Conservation (phyloP, 495 filamentous ascomycete genomes). For the Annulohypoxylon bovei region DNA sequence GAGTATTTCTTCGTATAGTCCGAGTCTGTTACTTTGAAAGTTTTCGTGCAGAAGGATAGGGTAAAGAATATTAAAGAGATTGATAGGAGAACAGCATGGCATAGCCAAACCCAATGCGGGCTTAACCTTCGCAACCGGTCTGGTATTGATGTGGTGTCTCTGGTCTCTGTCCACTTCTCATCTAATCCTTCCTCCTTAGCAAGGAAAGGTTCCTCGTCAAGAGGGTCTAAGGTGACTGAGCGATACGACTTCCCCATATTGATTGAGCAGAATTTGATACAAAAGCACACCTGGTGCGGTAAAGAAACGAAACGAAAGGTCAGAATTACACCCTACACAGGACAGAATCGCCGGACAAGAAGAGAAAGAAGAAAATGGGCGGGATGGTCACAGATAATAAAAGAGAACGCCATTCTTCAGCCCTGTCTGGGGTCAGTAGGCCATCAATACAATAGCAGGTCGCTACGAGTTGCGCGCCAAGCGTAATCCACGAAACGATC, state of each 20-base stretch:
- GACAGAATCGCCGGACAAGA: slow-evolving; percentile 12
- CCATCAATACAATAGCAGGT: slow-evolving; percentile 12
- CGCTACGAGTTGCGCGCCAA: slow-evolving; percentile 25
- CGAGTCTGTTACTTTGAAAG: slow-evolving; percentile 42
- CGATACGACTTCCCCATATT: slow-evolving; percentile 48
- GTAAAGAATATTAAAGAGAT: slow-evolving; percentile 55
- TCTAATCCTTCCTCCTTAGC: slow-evolving; percentile 41
- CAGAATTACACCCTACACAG: slow-evolving; percentile 16
- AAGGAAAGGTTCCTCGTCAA: slow-evolving; percentile 53
- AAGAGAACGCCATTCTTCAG: slow-evolving; percentile 9
- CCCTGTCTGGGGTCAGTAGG: slow-evolving; percentile 13
- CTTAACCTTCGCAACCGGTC: slow-evolving; percentile 25
- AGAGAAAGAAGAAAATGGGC: slow-evolving; percentile 12
- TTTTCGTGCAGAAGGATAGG: slow-evolving; percentile 50
- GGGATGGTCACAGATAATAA: slow-evolving; percentile 9
- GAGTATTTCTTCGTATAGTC: slow-evolving; percentile 42
- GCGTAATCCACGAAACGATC: slow-evolving; percentile 27
- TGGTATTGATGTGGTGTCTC: slow-evolving; percentile 14
- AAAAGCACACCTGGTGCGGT: slow-evolving; percentile 55
- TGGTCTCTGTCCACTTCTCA: slow-evolving; percentile 32
- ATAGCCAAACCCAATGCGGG: slow-evolving; percentile 56
- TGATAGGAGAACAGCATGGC: slow-evolving; percentile 55
- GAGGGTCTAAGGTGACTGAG: slow-evolving; percentile 48
- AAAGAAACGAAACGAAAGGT: slow-evolving; percentile 40
- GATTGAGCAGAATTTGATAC: slow-evolving; percentile 30